phyloP scores from a whole-genome alignment of 176 grass and related monocot genomes.

The Eleusine indica region DNA sequence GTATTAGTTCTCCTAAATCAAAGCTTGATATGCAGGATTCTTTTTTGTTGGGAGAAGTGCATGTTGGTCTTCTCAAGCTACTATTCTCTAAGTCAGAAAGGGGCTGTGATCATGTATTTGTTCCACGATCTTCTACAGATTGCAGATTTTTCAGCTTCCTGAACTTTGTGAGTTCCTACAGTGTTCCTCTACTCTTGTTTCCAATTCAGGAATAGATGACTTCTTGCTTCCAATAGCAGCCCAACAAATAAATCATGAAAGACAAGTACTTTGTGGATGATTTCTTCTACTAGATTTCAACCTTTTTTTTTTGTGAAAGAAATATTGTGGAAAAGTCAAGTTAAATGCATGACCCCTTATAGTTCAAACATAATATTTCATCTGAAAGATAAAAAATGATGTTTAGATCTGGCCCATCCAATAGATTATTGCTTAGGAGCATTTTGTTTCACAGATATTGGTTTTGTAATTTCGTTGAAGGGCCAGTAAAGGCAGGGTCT shows the following conservation, averaged over 20 bases:
- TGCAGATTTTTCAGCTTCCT: constrained; percentile 78
- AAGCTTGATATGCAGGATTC: constrained; percentile 65
- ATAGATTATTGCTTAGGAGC: not conserved
- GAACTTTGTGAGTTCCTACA: constrained; percentile 83
- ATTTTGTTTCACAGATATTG: not conserved
- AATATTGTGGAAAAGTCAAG: no score
- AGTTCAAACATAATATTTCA: no score
- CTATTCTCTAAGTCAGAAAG: constrained; percentile 69
- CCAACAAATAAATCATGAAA: not conserved
- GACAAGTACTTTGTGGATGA: not conserved
- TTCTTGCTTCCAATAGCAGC: not conserved
- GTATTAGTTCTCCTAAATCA: constrained; percentile 33
- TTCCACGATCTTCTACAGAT: constrained; percentile 75
- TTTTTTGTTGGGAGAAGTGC: constrained; percentile 77
- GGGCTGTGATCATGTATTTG: constrained; percentile 45
- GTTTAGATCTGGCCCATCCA: no score
- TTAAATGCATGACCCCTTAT: no score
- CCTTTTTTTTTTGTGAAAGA: not conserved
- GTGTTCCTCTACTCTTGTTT: constrained; percentile 20
- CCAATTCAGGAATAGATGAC: not conserved
- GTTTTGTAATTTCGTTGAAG: constrained; percentile 26
- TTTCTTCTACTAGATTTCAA: not conserved
- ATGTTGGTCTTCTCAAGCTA: constrained; percentile 82
- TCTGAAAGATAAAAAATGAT: no score
- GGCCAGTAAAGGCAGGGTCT: constrained; percentile 9